Percentiles rank a stretch among this genome's conserved stretches.
These are phyloP conservation scores for Penicillium maclennaniae DNA, from an alignment of 495 filamentous ascomycete species.

Conservation along the genomic window DNA sequence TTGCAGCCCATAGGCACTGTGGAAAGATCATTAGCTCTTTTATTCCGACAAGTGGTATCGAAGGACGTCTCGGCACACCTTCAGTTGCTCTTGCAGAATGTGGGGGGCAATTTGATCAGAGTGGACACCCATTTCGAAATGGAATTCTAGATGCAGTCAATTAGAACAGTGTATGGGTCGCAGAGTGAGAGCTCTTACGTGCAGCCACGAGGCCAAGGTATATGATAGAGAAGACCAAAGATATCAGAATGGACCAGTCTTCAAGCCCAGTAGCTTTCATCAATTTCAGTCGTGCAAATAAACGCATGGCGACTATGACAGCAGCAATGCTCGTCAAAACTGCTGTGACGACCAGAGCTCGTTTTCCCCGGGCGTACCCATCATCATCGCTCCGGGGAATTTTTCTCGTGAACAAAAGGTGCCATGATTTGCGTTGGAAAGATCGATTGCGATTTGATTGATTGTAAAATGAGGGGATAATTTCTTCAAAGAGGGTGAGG, in stretches of 20 bases:
- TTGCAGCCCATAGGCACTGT: constrained; percentile 37
- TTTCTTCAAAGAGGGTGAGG: neutral
- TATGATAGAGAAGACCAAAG: constrained; percentile 30
- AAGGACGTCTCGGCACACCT: constrained; percentile 17
- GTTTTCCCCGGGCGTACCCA: constrained; percentile 24
- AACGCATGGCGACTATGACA: constrained; percentile 30
- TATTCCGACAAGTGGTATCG: neutral
- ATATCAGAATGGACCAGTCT: constrained; percentile 33
- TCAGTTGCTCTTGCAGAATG: constrained; percentile 26
- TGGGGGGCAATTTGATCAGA: constrained; percentile 14
- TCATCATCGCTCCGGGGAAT: constrained; percentile 17
- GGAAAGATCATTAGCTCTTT: neutral
- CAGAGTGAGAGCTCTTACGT: constrained; percentile 19
- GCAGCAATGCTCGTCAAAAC: constrained; percentile 29
- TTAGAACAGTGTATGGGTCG: neutral
- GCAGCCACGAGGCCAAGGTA: constrained; percentile 34
- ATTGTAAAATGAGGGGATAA: neutral
- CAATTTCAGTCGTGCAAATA: constrained; percentile 32
- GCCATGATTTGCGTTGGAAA: constrained; percentile 19
- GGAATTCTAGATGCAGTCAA: constrained; percentile 20
- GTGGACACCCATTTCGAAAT: constrained; percentile 32
- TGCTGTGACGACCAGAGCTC: constrained; percentile 36
- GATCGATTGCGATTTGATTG: neutral
- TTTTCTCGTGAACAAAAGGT: constrained; percentile 9
- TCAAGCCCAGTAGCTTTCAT: constrained; percentile 38